A percentile compares a stretch with the other conserved stretches of the same genome.
Evolutionary conservation across 805 yeast species (phyloP).

Genomic region (Nakazawaea anatomiae): DNA sequence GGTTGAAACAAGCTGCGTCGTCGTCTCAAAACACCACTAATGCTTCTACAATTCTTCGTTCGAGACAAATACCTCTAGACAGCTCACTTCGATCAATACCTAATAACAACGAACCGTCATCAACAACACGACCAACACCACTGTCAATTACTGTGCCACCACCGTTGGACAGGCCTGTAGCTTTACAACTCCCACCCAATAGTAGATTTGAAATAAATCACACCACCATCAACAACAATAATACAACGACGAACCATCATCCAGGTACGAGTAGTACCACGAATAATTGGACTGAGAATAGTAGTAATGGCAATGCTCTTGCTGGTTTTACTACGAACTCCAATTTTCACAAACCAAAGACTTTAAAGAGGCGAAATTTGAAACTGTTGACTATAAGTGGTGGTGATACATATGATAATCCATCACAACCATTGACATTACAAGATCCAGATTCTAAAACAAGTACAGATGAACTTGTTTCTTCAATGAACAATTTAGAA

Average conservation of each 20-base stretch:
- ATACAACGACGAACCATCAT: background rate
- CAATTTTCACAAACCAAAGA: slow-evolving; percentile 23
- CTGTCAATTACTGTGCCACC: background rate
- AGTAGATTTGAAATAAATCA: background rate
- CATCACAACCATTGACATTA: slow-evolving; percentile 3
- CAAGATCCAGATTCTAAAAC: slow-evolving; percentile 24
- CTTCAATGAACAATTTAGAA: slow-evolving; percentile 42
- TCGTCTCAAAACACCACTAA: background rate
- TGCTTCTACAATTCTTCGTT: background rate
- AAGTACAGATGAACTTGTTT: slow-evolving; percentile 31
- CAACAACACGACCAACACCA: background rate
- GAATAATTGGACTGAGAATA: no score
- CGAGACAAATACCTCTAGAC: background rate
- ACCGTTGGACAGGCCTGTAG: background rate
- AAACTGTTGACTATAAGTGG: slow-evolving; percentile 39
- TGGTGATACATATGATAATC: background rate
- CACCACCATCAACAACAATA: background rate
- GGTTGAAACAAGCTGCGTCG: background rate
- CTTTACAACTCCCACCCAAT: background rate
- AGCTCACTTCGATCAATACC: background rate
- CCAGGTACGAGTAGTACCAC: no score
- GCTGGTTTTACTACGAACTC: background rate
- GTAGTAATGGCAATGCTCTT: no score
- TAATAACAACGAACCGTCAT: background rate
- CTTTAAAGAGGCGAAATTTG: slow-evolving; percentile 52